These are phyloP conservation scores for Suhomyces sp. DNA, from an alignment of 805 yeast genomes.

Conservation along the genomic window DNA sequence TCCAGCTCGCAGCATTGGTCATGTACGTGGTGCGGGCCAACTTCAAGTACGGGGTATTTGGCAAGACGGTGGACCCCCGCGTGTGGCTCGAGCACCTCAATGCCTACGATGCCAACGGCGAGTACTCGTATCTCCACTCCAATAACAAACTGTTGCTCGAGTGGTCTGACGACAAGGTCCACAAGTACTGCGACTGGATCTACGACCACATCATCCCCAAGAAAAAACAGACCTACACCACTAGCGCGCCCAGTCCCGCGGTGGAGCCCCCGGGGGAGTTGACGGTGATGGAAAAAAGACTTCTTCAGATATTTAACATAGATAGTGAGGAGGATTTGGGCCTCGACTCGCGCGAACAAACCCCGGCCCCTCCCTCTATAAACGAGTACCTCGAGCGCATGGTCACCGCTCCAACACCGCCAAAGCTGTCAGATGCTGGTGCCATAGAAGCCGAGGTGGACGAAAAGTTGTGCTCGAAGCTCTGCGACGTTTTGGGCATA, in stretches of 20 bases:
- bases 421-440: neutral
- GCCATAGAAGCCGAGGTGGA: neutral
- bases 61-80: constrained; percentile 8
- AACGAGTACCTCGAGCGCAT: neutral
- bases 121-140: constrained; percentile 11
- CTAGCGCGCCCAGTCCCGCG: neutral
- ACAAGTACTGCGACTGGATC: constrained; percentile 52
- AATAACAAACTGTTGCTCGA: constrained; percentile 30
- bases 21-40: constrained; percentile 30
- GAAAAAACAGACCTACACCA: constrained; percentile 11
- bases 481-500: neutral
- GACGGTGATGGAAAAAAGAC: constrained; percentile 28
- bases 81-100: constrained; percentile 18
- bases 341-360: neutral
- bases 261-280: constrained; percentile 15
- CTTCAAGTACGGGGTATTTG: constrained; percentile 19
- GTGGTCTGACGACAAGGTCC: constrained; percentile 49
- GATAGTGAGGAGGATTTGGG: constrained; percentile 9
- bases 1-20: constrained; percentile 30
- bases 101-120: constrained; percentile 17
- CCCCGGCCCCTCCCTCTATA: neutral
- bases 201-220: constrained; percentile 30
- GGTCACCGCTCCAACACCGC: neutral
- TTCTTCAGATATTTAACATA: constrained; percentile 29
- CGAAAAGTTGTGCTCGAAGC: neutral